Evolutionary conservation across 345 rosid species (phyloP), one percentile per base, ranked within the genome.

Genomic region (Euphorbia peplus): DNA sequence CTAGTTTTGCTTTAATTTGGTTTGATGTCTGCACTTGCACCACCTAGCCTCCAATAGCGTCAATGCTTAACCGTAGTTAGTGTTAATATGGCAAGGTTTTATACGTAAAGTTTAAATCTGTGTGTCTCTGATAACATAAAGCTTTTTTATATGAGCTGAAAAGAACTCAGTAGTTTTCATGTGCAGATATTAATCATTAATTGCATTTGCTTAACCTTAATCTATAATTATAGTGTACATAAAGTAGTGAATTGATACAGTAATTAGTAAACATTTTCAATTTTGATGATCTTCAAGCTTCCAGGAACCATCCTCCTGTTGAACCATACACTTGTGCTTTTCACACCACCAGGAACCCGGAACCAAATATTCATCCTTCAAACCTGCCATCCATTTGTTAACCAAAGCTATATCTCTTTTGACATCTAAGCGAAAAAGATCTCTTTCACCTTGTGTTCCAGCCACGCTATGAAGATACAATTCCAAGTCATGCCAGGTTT

Each of bases 241-340:
- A 44, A 44, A 44, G 50, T 3, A 44, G 15, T 5, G 16, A 13
- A 39, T 32, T 39, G 42, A 39, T 39, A 4, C 42, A 39, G 8
- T 2, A 2, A 39, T 39, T 39, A 8, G 8, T 3, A 35, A 3
- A 3, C 39, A 42, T 44, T 44, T 42, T 18, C 21, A 53, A 13
- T 1, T 18, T 61, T 28, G 60, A 13, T 77, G 82, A 59, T 83
- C 88, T 19, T 72, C 63, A 10, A 85, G 78, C 70, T 59, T 64
- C 92, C 96, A 87, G 3, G 75, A 60, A 18, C 88, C 86, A 19
- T 89, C 84, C 10, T 67, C 65, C 72, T 18, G 39, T 71, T 89
- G 88, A 77, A 84, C 63, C 90, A 87, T 85, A 55, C 87, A 86
- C 57, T 62, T 85, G 62, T 84, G 78, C 56, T 70, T 69, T 65